Base-by-base conservation (phyloP, 345 rosid species). In the Eutrema japonicum region DNA sequence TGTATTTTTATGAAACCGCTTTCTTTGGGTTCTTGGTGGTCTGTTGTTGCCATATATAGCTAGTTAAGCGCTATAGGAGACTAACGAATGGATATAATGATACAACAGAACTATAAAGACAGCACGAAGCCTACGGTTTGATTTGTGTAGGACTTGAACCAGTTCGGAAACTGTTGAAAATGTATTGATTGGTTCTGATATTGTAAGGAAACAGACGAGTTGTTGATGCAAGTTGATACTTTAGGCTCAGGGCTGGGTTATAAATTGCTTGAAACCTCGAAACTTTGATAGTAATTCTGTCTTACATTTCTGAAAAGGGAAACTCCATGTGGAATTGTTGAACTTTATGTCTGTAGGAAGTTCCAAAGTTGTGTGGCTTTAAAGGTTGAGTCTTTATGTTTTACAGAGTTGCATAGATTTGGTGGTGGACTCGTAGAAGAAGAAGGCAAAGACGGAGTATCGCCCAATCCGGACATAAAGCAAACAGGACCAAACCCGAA, bases 401-500 rank as follows among this genome's bases (percentile, higher is more conserved):
- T 27, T 9, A 38, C 92, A 95, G 99, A 95, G 81, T 84, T 95
- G 49, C 96, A 92, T 74, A 82, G 89, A 27, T 92, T 86, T 75
- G 99, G 99, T 1, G 97, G 96, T 4, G 96, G 92, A 38, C 89
- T 83, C 7, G 80, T 82, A 58, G 97, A 92, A 59, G 57, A 64
- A 0, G 96, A 95, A 50, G 81, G 66, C 5, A 85, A 79, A 72
- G 96, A 92, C 52, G 64, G 88, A 63, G 78, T 86, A 65, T 66
- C 83, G 12, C 78, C 82, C 9, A 82, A 77, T 74, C n/a, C 85
- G 0, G 96, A 92, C 49, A 12, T 82, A 42, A 92, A 88, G 78
- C 89, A 80, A 64, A 84, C 81, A 42, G 98, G 81, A 77, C 71
- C 78, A 65, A 83, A 82, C 81, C 70, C 73, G 29, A 92, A 92